Evolutionary conservation across 1,284 basidiomycete genomes (phyloP), one percentile per base, ranked within the genome.

Genomic region (Coniferiporia weirii): DNA sequence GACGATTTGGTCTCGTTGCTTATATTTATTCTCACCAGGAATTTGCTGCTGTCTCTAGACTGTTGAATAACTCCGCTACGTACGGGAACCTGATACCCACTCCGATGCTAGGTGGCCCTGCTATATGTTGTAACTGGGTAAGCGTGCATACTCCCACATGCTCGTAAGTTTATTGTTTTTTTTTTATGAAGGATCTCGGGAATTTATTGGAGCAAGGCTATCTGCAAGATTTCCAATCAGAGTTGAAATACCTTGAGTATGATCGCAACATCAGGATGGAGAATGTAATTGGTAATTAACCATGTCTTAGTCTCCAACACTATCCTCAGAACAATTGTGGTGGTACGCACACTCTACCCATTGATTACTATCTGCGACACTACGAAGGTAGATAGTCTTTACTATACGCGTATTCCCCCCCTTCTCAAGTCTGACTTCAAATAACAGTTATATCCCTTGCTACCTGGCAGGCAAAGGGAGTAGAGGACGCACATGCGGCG

Each of bases 101-200:
- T 19, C 68, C 72, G 55, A 74, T 73, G 45, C 69, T 79, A 10
- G 78, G 72, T 6, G 79, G 79, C 8, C 79, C 79, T 2, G 79
- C 76, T 7, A 72, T 79, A 15, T 80, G 79, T 63, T 81, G 79
- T 57, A 45, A 44, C 20, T 81, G 79, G 79, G 78, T 78, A 60
- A 20, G 72, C 40, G 20, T 8, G 0, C 7, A 19, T 44, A 7
- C 15, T 66, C 19, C 35, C 52, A 73, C 35, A 17, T 22, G 17
- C 40, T n/a, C 15, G 34, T 7, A 10, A 47, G 15, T 10, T 15
- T 40, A 40, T 40, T 40, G 8, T 3, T 40, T 48, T 9, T 10
- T 27, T 22, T 54, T 48, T 15, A 6, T 54, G 17, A 60, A 71
- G 77, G 70, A 78, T 61, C 69, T 80, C 9, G 73, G 70, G 38